Conservation (phyloP, 2,329 filamentous ascomycete species). For the Rutstroemia sydowiana region DNA sequence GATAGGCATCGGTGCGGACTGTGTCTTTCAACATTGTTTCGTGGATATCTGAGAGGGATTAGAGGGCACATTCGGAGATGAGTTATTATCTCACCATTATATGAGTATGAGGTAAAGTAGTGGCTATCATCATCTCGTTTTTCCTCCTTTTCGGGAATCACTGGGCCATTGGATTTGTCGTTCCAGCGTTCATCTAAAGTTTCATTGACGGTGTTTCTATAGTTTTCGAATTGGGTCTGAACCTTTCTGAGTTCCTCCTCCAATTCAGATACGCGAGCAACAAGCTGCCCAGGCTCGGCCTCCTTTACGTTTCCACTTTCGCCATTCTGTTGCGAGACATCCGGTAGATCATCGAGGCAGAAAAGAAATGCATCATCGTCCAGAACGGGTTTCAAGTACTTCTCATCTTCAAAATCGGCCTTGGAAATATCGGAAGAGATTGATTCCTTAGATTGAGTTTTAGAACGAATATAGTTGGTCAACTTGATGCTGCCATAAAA, state of each 20-base stretch:
- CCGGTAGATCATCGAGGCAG: constrained; percentile 71
- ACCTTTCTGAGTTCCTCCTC: constrained; percentile 33
- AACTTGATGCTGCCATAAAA: constrained; percentile 69
- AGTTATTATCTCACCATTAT: constrained; percentile 46
- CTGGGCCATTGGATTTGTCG: constrained; percentile 27
- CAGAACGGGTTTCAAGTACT: constrained; percentile 74
- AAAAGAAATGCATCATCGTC: constrained; percentile 88
- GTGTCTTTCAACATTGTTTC: constrained; percentile 99
- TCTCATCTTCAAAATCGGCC: constrained; percentile 65
- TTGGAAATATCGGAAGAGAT: constrained; percentile 44
- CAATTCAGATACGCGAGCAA: constrained; percentile 31
- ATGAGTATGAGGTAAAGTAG: constrained; percentile 59
- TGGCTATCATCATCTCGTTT: constrained; percentile 47
- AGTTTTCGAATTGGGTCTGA: constrained; percentile 35
- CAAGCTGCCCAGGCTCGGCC: constrained; percentile 21
- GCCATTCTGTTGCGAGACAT: constrained; percentile 31
- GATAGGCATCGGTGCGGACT: constrained; percentile 92
- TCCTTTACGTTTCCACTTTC: constrained; percentile 23
- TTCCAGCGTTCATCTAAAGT: constrained; percentile 35
- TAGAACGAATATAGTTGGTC: constrained; percentile 57
- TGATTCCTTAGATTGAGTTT: constrained; percentile 38
- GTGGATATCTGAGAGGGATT: constrained; percentile 62
- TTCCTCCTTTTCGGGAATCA: constrained; percentile 21
- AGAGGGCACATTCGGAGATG: constrained; percentile 4
- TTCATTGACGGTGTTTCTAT: constrained; percentile 33